A percentile compares a stretch with the other conserved stretches of the same genome.
Conservation (phyloP, 495 filamentous ascomycete genomes). For the Neurospora terricola region DNA sequence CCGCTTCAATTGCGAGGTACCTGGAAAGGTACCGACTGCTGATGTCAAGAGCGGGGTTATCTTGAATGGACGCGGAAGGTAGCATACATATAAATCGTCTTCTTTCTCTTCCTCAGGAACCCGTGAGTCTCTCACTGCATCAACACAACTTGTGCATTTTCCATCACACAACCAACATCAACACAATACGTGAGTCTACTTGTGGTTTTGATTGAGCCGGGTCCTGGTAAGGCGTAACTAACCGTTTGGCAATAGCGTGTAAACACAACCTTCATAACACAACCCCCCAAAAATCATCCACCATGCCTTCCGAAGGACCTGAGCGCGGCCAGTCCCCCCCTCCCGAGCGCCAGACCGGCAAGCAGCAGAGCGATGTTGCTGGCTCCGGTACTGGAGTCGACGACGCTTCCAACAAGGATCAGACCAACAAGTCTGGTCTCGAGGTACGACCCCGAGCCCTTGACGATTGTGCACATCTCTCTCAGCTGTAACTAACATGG, state of each 20-base stretch:
- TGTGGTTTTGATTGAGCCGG: neutral
- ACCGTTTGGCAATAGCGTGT: neutral
- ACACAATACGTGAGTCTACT: neutral
- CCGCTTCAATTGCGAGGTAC: neutral
- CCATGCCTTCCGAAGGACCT: constrained; percentile 11
- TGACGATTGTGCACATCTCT: neutral
- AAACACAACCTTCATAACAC: neutral
- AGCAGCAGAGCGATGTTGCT: constrained; percentile 49
- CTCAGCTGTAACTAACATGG: constrained; percentile 5
- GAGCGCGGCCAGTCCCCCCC: constrained; percentile 73
- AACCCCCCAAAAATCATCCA: neutral
- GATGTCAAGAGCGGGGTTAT: neutral
- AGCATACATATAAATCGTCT: neutral
- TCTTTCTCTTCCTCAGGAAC: neutral
- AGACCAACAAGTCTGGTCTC: constrained; percentile 35
- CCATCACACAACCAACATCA: neutral
- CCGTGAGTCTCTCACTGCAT: neutral
- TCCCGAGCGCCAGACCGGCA: constrained; percentile 55
- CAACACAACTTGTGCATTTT: neutral
- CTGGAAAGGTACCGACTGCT: neutral
- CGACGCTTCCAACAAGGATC: constrained; percentile 37
- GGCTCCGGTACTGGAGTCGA: constrained; percentile 47
- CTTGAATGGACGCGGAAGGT: neutral
- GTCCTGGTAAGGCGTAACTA: neutral
- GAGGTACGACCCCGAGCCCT: constrained; percentile 25